Evolutionary conservation across 129 eudicot genomes (phyloP).

Genomic region (carrot (Daucus carota)): DNA sequence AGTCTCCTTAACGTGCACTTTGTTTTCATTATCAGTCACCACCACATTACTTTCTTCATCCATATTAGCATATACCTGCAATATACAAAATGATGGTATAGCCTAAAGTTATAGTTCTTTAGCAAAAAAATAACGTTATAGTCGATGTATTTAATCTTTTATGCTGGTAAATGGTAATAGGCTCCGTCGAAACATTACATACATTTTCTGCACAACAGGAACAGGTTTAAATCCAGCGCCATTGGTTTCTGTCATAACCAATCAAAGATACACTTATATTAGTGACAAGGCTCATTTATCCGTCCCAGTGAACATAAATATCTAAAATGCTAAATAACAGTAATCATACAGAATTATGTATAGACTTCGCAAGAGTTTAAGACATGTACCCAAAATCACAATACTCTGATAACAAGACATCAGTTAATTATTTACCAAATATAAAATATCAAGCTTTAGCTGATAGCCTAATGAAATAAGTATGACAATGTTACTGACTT

Average conservation of each 20-base stretch:
- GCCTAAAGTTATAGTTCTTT: too few species aligned
- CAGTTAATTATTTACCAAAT: background rate
- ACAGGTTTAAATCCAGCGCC: slow-evolving; percentile 68
- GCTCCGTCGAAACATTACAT: too few species aligned
- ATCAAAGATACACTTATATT: background rate
- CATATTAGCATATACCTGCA: too few species aligned
- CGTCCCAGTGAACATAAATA: background rate
- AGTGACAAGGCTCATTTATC: background rate
- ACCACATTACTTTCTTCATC: slow-evolving; percentile 31
- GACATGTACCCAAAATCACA: background rate
- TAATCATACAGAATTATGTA: background rate
- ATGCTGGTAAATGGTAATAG: too few species aligned
- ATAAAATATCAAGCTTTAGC: background rate
- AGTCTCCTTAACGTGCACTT: slow-evolving; percentile 30
- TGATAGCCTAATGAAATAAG: background rate
- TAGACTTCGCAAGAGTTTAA: background rate
- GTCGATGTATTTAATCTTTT: too few species aligned
- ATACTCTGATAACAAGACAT: background rate
- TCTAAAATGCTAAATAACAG: background rate
- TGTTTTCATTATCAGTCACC: slow-evolving; percentile 24
- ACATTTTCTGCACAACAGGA: slow-evolving; percentile 58
- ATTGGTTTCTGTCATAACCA: slow-evolving; percentile 42
- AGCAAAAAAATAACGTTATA: too few species aligned
- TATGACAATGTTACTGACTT: background rate
- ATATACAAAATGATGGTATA: too few species aligned